Conservation (phyloP, 2,329 filamentous ascomycete species). For the Diaporthe velutina region DNA sequence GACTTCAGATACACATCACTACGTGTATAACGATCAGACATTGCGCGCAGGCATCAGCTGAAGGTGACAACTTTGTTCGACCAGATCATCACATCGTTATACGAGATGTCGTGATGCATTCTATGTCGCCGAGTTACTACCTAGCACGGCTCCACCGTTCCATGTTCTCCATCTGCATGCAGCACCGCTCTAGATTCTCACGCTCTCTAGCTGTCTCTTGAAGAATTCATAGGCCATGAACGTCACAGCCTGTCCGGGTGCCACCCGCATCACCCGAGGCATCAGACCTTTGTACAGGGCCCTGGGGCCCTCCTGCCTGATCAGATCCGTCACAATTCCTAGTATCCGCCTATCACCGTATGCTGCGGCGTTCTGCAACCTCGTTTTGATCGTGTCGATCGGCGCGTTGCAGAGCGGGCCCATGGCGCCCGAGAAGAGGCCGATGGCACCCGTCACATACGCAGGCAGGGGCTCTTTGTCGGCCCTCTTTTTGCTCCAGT, state of each 20-base stretch:
- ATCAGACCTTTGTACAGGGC: slow-evolving; percentile 99
- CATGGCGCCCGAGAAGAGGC: background rate
- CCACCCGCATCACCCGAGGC: slow-evolving; percentile 87
- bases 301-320: slow-evolving; percentile 84
- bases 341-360: background rate
- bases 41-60: background rate
- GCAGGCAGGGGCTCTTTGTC: background rate
- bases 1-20: background rate
- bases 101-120: background rate
- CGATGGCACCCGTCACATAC: background rate
- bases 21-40: background rate
- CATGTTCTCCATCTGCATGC: background rate
- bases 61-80: background rate
- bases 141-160: background rate
- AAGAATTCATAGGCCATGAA: slow-evolving; percentile 13
- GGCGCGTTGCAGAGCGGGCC: slow-evolving; percentile 8
- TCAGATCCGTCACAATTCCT: background rate
- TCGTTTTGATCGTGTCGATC: background rate
- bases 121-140: background rate
- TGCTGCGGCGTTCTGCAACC: background rate
- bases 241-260: slow-evolving; percentile 61
- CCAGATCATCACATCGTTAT: background rate
- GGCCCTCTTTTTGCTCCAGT: background rate
- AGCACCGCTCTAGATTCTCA: background rate
- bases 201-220: background rate